A percentile compares a stretch with the other conserved stretches of the same genome.
Conservation (phyloP, 345 rosid genomes). For the Salix koriyanagi region DNA sequence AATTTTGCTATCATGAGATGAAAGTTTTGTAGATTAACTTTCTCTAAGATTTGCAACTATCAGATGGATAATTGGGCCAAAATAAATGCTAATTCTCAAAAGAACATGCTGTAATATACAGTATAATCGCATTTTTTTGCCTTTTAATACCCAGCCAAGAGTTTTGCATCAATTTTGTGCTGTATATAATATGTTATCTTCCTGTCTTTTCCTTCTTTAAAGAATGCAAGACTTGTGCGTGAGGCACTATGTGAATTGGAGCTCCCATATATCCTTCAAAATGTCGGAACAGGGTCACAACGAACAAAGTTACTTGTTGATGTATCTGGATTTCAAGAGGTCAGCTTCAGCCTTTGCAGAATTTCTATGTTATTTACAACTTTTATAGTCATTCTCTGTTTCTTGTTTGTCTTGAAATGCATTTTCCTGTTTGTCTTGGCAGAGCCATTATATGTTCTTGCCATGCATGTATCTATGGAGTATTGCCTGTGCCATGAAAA, state of each 20-base stretch:
- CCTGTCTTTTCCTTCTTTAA: not conserved
- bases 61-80: no score
- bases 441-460: no score
- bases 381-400: not conserved
- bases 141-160: no score
- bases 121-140: no score
- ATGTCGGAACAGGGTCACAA: conserved; percentile 61
- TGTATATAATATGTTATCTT: not conserved
- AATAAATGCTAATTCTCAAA: no score
- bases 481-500: no score
- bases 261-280: conserved; percentile 71
- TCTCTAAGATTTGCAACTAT: no score
- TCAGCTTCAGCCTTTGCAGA: conserved; percentile 10
- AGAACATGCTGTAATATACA: no score
- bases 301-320: conserved; percentile 44
- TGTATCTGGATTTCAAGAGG: conserved; percentile 64
- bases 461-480: no score
- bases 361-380: not conserved
- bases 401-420: not conserved
- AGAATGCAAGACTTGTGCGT: conserved; percentile 78
- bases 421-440: not conserved
- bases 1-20: no score
- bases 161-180: not conserved
- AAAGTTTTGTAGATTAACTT: no score
- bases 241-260: conserved; percentile 85